Evolutionary conservation across 106 monocot genomes (phyloP), one percentile per base, ranked within the genome.

Genomic region (Dactylorhiza incarnata): DNA sequence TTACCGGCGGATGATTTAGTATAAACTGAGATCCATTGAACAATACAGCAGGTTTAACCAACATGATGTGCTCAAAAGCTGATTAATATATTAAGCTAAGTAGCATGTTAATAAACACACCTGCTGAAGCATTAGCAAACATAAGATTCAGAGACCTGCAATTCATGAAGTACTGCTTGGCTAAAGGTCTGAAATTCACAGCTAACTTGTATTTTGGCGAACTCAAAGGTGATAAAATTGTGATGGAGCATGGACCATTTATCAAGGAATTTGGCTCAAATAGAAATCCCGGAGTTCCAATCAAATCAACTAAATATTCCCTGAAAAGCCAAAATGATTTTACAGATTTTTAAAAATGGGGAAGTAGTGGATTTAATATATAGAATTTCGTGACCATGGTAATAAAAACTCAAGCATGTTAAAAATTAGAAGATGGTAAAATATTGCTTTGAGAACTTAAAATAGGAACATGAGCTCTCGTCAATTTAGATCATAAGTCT

Each of bases 301-400:
- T 85, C 73, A 97, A 80, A 84, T 97, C 97, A 80, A 97, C 97
- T 66, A 93, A 61, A 80, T 82, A 94, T 82, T 97, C 97, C 93
- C 97, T 97, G 88, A 49, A 53, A 83, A 72, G 26, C 74, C 14
- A 55, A 14, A 76, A 25, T 65, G 52, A 52, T 45, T 22, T 45
- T 44, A 44, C 45, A 45, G 19, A 45, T 45, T 69, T 45, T 45
- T 17, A 69, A 24, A 69, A 69, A 69, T 7, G 5, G 45, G 37
- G n/a, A 5, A 46, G 17, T 6, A 45, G 9, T 45, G 45, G 17
- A 46, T 2, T 6, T 4, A 37, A 69, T 16, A 46, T 69, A 69
- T 25, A 46, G 1, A 69, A 69, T 46, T 46, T 65, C 24, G 29
- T 29, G 12, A 25, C 13, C 45, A 69, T 69, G 16, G 6, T 43